Base-by-base conservation (phyloP, 306 rosid species). In the Quercus glauca region DNA sequence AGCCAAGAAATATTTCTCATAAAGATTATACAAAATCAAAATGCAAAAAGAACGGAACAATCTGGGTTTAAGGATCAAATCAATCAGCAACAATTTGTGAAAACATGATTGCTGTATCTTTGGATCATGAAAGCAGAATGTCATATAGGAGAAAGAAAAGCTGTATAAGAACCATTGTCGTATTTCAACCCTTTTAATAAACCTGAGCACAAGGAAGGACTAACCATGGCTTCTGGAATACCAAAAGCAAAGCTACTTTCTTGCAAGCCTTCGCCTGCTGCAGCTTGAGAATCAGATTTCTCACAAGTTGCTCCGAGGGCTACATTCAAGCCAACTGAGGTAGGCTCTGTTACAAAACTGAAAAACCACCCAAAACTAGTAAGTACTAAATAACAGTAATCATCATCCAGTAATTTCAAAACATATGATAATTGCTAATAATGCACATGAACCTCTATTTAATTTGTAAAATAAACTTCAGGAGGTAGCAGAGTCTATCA, bases 331-430 rank as follows among this genome's bases (percentile, higher is more conserved):
- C 96, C 91, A 9, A 75, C 55, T 21, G 99, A 89, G 53, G 80
- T 69, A 19, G 93, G 88, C 56, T 90, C 96, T 41, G 87, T 84
- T 72, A 76, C 78, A 73, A 95, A 93, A 76, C 99, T 93, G 96
- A 35, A 76, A 64, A 71, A 55, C 21, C 70, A 64, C 43, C 70
- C n/a, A 64, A 29, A 64, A 28, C 14, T 31, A 2, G 45, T 29
- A 15, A 29, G 21, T 29, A 6, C 2, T 63, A 63, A 25, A 13
- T 63, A 63, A 63, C 29, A 15, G 72, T 3, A 67, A 35, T 2
- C 25, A 35, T 35, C 25, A 4, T 15, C 49, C 18, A 33, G 8
- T 19, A 67, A 67, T 19, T 29, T 65, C 71, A 29, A 33, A 10
- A 68, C 6, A 68, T 19, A 49, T 68, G 26, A 18, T 2, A 9